Base-by-base conservation (phyloP, 352 stramenopile genomes). In the Blastocystis sp. region DNA sequence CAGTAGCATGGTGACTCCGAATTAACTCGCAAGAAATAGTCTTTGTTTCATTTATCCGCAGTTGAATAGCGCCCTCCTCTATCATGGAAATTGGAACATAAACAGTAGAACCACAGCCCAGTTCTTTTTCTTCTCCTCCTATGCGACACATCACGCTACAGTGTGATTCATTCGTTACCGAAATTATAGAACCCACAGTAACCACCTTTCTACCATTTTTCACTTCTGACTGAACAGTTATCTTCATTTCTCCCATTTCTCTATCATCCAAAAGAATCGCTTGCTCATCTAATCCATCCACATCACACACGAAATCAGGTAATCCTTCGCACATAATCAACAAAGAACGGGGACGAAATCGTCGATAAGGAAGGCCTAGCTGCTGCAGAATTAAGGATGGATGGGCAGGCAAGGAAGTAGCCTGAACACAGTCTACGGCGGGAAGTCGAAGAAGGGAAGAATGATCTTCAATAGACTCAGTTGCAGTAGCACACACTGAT, bases 121-220 rank as follows among this genome's bases (percentile, higher is more conserved):
- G 37, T 68, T 84, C 73, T 84, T 84, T 11, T 84, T 53, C 73
- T 84, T 68, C 73, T 84, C 55, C 20, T 68, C 34, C 26, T 66
- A 47, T 43, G 18, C 29, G 53, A 84, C 20, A 59, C 13, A 13
- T 59, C 50, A 59, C 13, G 11, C 1, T n/a, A 3, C 50, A 59
- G 20, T 13, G 20, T n/a, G 66, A 59, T 18, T 9, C 20, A 53
- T 84, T 84, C 2, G 23, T 68, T 7, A 84, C 0, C 20, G 29
- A 8, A 11, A 84, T 29, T 20, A 55, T 50, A 50, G n/a, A 18
- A 6, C 43, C 59, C 26, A 84, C 20, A 15, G 50, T 68, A 13
- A 84, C 3, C 39, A 84, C 50, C 26, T 84, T 84, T 23, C 54
- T 34, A 18, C 73, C 73, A 7, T 37, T 13, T 53, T 84, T 53